A percentile compares a stretch with the other conserved stretches of the same genome.
These are phyloP conservation scores for Aureobasidium sp. DNA, from an alignment of 2,329 filamentous ascomycete species.

Conservation along the genomic window DNA sequence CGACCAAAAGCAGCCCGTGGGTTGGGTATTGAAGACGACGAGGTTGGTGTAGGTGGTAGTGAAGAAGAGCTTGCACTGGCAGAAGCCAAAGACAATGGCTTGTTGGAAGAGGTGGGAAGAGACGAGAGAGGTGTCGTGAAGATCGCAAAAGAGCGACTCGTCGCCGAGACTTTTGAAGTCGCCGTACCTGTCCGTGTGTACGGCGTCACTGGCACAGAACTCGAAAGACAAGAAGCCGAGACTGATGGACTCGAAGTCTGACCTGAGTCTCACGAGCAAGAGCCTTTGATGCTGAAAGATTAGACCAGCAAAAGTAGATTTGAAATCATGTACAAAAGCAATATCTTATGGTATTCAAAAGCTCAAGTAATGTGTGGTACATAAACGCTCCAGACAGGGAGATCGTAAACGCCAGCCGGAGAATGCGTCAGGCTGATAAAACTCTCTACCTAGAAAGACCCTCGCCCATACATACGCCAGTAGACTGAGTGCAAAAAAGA, in stretches of 20 bases:
- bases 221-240: slow-evolving; percentile 16
- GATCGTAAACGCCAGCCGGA: background rate
- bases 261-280: background rate
- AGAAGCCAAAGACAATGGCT: slow-evolving; percentile 35
- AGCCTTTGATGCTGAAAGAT: background rate
- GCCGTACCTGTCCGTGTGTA: slow-evolving; percentile 31
- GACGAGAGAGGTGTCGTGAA: slow-evolving; percentile 31
- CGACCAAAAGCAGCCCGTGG: slow-evolving; percentile 19
- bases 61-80: slow-evolving; percentile 47
- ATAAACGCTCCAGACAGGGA: background rate
- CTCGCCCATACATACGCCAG: background rate
- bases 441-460: background rate
- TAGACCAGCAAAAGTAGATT: background rate
- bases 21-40: slow-evolving; percentile 32
- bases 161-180: slow-evolving; percentile 32
- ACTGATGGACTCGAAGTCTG: slow-evolving; percentile 17
- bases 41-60: slow-evolving; percentile 65
- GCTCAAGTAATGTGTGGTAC: background rate
- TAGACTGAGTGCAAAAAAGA: background rate
- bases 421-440: background rate
- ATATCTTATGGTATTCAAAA: background rate
- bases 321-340: background rate
- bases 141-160: slow-evolving; percentile 29
- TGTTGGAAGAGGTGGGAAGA: slow-evolving; percentile 29
- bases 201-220: slow-evolving; percentile 23